Base-by-base conservation (phyloP, 805 yeast species). In the Sugiyamaella lignohabitans region DNA sequence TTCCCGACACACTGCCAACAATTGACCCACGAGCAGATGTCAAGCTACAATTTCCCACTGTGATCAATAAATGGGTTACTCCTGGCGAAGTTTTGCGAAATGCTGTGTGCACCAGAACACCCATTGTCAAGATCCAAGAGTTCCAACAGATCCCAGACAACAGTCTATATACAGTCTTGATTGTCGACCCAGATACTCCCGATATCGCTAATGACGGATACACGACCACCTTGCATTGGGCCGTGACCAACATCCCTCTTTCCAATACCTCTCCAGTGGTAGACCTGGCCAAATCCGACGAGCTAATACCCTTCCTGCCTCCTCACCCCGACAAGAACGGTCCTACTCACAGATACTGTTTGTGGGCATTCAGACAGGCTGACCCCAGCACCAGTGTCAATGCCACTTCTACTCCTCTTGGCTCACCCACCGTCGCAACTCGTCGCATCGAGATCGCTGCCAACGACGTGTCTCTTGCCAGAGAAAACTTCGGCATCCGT, bases 1-100 rank as follows among this genome's bases (percentile, higher is more conserved):
- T 93, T 49, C 98, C 98, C 14, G 98, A 93, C 62, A 89, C 98
- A 2, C 62, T 93, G 64, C 93, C 97, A 22, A 88, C 97, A 1
- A 66, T 93, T 48, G 81, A 76, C 6, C 98, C 98, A 17, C 68
- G 73, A 52, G 91, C 78, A 16, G 87, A 84, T 44, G 85, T 91
- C 4, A 72, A 76, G 39, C 59, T 93, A 39, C 80, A 79, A 66
- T 89, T 89, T 61, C 82, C 88, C 3, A 85, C 81, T 59, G 79
- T 75, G 48, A 52, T 54, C 42, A 53, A 59, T 54, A 78, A 73
- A 53, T 80, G 85, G 85, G 65, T 88, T 41, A 83, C 76, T 51
- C 96, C 97, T 14, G 98, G 98, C 39, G 70, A 71, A 21, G 57
- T 77, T 8, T 68, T 91, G 50, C 83, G 95, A 1, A 78, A 93